Base-by-base conservation (phyloP, 352 stramenopile species). In the Stramenopiles sp. region DNA sequence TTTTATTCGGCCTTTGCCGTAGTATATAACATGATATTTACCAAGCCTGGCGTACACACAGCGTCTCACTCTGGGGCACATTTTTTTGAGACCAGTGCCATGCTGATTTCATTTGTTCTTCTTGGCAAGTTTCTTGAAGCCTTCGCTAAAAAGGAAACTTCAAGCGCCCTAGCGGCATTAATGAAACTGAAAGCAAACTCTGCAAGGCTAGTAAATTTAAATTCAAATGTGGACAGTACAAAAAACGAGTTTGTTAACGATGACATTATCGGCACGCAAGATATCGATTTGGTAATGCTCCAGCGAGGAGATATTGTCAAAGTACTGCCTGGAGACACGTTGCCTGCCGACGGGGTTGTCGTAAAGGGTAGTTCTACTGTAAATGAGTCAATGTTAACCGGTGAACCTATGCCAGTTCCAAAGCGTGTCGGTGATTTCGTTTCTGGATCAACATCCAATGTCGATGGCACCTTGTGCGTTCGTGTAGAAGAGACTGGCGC, bases 91-190 rank as follows among this genome's bases (percentile, higher is more conserved):
- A 98, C 96, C 0, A 95, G 93, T n/a, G 91, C 95, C 0, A 95
- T 99, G 87, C 88, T 99, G 30, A 92, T 99, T 81, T 91, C 94
- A 25, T 99, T 99, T 83, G 95, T 99, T 32, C 87, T 98, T 25
- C 81, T 99, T 0, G 97, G 97, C 76, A 99, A 99, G 86, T 98
- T 92, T 84, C 86, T 99, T 75, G 94, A 98, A 84, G 88, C 90
- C 0, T 91, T 95, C 82, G 94, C 93, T 0, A 96, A 97, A 84
- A 90, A 90, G 0, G 91, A 93, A 75, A 99, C 96, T 7, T 96
- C 89, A 0, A 89, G 95, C 81, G 96, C 97, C 1, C 87, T 99
- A 67, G 94, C 91, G 75, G 95, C 96, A 76, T 87, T 99, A 32
- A 93, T 98, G 82, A 92, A 98, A 80, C 86, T 99, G 75, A 92